Evolutionary conservation across 2,329 filamentous ascomycete species (phyloP).

Genomic region (Stachybotrys chartarum): DNA sequence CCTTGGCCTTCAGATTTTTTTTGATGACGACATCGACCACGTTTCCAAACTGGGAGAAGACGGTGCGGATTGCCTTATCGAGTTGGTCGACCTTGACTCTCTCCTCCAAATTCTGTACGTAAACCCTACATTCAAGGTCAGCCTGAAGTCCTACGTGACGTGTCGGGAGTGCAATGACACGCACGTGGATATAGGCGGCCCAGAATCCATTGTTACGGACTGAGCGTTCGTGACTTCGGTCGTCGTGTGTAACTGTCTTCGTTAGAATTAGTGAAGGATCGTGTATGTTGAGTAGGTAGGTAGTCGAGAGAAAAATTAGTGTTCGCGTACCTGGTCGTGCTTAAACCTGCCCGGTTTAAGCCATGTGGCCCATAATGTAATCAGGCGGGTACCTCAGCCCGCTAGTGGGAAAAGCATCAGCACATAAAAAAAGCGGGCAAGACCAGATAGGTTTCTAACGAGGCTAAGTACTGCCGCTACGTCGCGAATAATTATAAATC

Average conservation of each 20-base stretch:
- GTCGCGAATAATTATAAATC: too few relatives aligned
- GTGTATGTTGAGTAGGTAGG: not conserved
- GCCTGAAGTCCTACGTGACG: constrained; percentile 29
- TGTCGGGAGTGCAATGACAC: constrained; percentile 68
- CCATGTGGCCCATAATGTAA: too few relatives aligned
- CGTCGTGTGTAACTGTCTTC: too few relatives aligned
- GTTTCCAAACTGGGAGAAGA: constrained; percentile 85
- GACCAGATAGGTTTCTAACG: too few relatives aligned
- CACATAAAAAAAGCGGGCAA: too few relatives aligned
- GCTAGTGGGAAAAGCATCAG: too few relatives aligned
- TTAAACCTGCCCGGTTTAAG: too few relatives aligned
- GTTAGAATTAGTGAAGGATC: too few relatives aligned
- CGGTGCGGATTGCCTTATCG: constrained; percentile 61
- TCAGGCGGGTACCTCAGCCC: too few relatives aligned
- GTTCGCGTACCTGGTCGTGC: too few relatives aligned
- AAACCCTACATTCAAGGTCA: constrained; percentile 45
- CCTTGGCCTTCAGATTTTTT: constrained; percentile 84
- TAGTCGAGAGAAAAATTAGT: not conserved
- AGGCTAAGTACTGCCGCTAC: too few relatives aligned
- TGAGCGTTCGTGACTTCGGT: too few relatives aligned
- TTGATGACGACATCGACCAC: constrained; percentile 83
- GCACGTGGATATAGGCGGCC: constrained; percentile 56
- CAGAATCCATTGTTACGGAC: constrained; percentile 25
- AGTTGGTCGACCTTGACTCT: constrained; percentile 75
- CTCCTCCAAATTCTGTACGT: constrained; percentile 84